phyloP scores from a whole-genome alignment of 805 yeast species.

The Huiozyma naganishii region DNA sequence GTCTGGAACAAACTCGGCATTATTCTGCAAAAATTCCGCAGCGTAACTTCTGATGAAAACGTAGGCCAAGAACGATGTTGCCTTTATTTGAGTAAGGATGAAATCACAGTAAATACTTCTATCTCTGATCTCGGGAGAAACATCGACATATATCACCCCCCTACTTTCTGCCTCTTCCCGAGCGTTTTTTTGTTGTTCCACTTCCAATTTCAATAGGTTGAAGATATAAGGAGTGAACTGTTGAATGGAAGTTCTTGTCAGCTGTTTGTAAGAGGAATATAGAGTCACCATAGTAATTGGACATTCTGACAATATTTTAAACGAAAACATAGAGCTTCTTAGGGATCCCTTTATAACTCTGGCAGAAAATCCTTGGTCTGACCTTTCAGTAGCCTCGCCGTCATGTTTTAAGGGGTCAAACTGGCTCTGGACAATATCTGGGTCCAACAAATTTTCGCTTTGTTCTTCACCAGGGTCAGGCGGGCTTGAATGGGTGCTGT shows the following conservation, averaged over 20 bases:
- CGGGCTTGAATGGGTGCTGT: background rate
- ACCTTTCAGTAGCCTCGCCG: background rate
- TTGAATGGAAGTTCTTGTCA: constrained; percentile 62
- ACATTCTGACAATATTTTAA: constrained; percentile 88
- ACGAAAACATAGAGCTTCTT: constrained; percentile 63
- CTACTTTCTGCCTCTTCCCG: constrained; percentile 44
- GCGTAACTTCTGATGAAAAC: constrained; percentile 80
- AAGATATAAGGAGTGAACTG: constrained; percentile 74
- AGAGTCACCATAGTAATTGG: constrained; percentile 94
- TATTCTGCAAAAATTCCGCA: constrained; percentile 44
- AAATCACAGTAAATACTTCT: constrained; percentile 79
- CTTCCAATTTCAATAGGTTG: constrained; percentile 63
- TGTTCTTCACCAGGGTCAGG: background rate
- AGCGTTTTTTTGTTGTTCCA: constrained; percentile 66
- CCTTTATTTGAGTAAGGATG: constrained; percentile 86
- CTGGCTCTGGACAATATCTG: background rate
- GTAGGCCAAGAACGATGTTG: constrained; percentile 89
- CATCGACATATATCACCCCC: constrained; percentile 54
- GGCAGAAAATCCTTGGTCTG: background rate
- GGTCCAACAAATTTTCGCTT: constrained; percentile 1
- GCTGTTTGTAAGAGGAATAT: constrained; percentile 73
- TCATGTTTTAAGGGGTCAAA: background rate
- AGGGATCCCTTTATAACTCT: constrained; percentile 32
- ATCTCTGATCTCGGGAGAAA: constrained; percentile 65
- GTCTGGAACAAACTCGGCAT: constrained; percentile 67